Evolutionary conservation across 495 filamentous ascomycete species (phyloP).

Genomic region (Neurospora intermedia): DNA sequence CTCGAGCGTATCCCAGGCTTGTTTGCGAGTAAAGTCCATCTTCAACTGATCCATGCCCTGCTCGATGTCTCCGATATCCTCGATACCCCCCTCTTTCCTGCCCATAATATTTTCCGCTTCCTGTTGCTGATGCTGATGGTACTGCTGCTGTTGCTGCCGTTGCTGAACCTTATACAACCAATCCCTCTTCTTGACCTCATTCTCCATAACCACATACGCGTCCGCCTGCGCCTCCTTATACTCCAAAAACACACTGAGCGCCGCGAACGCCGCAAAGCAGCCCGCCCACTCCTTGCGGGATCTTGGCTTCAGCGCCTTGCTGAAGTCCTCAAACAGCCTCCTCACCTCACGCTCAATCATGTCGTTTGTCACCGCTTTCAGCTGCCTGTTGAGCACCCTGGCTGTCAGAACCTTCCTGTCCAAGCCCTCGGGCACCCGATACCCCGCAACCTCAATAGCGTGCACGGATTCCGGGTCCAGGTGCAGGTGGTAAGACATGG

Average conservation of each 20-base stretch:
- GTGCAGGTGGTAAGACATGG: constrained; percentile 38
- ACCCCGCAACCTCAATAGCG: constrained; percentile 21
- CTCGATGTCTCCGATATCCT: background rate
- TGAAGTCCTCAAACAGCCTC: constrained; percentile 34
- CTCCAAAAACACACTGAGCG: constrained; percentile 44
- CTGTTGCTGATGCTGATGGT: background rate
- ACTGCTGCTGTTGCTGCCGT: background rate
- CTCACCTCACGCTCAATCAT: constrained; percentile 35
- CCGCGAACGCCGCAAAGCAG: constrained; percentile 39
- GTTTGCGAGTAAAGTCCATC: background rate
- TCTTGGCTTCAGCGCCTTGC: constrained; percentile 37
- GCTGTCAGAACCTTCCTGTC: constrained; percentile 32
- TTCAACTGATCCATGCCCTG: background rate
- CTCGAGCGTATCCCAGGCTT: background rate
- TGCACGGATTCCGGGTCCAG: constrained; percentile 28
- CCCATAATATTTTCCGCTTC: background rate
- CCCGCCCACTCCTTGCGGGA: constrained; percentile 39
- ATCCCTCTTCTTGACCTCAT: constrained; percentile 14
- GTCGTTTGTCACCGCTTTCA: constrained; percentile 42
- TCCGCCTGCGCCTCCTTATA: constrained; percentile 38
- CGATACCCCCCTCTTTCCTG: background rate
- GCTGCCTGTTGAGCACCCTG: constrained; percentile 40
- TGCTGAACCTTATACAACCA: background rate
- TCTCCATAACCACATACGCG: constrained; percentile 37
- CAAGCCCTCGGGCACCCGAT: constrained; percentile 20